phyloP scores from a whole-genome alignment of 176 grass and related monocot species.

The Phyllostachys edulis region DNA sequence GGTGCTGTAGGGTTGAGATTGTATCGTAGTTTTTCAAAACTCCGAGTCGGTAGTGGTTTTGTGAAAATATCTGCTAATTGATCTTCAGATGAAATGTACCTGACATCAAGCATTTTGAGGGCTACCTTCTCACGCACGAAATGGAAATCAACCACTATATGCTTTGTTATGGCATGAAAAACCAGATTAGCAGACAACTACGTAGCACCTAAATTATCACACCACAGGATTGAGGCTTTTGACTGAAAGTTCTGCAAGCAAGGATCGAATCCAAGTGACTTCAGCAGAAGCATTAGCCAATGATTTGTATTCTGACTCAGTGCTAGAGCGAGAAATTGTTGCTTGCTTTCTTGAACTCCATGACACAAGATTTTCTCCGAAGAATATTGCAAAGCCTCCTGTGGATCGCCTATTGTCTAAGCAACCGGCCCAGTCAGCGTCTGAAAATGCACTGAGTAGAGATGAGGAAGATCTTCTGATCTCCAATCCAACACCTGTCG shows the following conservation, averaged over 20 bases:
- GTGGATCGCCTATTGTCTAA: background rate
- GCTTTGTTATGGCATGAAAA: background rate
- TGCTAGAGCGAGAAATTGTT: background rate
- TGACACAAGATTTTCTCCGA: background rate
- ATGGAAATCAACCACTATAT: background rate
- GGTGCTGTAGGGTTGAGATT: no score
- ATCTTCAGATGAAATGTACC: background rate
- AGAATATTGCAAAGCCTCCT: background rate
- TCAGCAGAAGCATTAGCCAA: background rate
- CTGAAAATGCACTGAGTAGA: background rate
- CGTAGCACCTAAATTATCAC: no score
- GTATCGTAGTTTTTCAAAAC: no score
- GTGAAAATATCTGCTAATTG: no score
- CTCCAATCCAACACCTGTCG: no score
- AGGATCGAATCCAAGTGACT: background rate
- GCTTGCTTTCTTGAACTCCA: background rate
- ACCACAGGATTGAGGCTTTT: no score
- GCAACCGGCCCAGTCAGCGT: background rate
- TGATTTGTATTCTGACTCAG: background rate
- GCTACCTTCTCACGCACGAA: background rate
- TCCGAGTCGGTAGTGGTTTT: no score
- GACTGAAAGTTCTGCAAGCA: background rate
- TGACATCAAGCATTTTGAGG: background rate
- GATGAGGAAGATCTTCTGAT: no score
- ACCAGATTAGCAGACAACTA: background rate